phyloP scores from a whole-genome alignment of 129 eudicot species.

The Flaveria robusta region DNA sequence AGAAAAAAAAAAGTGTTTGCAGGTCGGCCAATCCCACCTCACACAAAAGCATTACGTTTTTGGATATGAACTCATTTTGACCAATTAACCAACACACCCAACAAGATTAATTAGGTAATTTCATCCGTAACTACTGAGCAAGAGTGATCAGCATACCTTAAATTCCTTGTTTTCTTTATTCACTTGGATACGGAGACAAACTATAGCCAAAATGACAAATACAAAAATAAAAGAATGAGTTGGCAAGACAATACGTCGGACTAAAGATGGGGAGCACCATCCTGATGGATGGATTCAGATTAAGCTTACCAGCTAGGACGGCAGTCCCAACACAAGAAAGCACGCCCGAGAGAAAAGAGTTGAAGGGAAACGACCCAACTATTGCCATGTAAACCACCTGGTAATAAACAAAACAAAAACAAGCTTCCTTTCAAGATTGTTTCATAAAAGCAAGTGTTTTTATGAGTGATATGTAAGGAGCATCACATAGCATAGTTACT shows the following conservation, averaged over 20 bases:
- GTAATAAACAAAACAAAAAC: constrained; percentile 6
- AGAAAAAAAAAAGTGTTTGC: constrained; percentile 1
- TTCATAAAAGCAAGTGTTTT: neutral
- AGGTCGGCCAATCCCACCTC: neutral
- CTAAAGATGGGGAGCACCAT: neutral
- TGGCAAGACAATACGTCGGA: neutral
- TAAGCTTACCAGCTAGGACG: constrained; percentile 79
- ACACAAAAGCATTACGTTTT: neutral
- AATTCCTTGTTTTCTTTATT: constrained; percentile 95
- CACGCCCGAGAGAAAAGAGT: constrained; percentile 84
- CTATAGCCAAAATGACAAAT: constrained; percentile 35
- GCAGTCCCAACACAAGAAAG: constrained; percentile 90
- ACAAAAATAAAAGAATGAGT: constrained; percentile 16
- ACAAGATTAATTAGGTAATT: neutral
- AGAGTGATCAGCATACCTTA: constrained; percentile 49
- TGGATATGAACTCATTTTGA: neutral
- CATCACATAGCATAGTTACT: neutral
- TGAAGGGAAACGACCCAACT: constrained; percentile 89
- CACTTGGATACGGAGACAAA: constrained; percentile 85
- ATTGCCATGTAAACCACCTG: constrained; percentile 80
- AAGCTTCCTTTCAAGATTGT: neutral
- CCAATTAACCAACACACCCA: neutral
- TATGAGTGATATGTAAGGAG: neutral
- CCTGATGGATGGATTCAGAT: neutral
- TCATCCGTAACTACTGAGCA: constrained; percentile 11